These are phyloP conservation scores for Phytophthora rubi DNA, from an alignment of 352 stramenopile genomes.

Conservation along the genomic window DNA sequence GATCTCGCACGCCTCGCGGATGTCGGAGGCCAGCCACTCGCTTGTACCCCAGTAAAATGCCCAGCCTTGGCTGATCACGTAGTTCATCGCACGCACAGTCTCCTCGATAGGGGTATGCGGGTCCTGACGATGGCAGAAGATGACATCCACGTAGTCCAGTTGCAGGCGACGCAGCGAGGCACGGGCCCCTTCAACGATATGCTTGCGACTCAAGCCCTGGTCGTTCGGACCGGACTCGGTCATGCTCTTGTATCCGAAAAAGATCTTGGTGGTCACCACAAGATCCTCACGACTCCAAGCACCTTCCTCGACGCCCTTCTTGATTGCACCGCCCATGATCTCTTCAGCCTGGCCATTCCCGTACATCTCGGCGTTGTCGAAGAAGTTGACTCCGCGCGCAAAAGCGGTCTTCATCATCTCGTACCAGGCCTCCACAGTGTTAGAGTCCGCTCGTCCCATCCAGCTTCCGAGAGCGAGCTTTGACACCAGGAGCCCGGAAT, in stretches of 20 bases:
- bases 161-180: constrained; percentile 30
- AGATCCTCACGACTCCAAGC: constrained; percentile 32
- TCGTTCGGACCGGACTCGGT: constrained; percentile 24
- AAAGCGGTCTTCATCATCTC: neutral
- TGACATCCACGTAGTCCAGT: constrained; percentile 60
- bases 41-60: constrained; percentile 18
- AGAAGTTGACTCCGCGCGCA: neutral
- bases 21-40: constrained; percentile 11
- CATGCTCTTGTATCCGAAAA: constrained; percentile 21
- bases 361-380: constrained; percentile 19
- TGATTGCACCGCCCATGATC: constrained; percentile 37
- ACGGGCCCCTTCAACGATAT: constrained; percentile 59
- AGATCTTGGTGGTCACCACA: constrained; percentile 14
- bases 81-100: constrained; percentile 66
- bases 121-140: constrained; percentile 69
- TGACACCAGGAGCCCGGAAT: too few relatives aligned
- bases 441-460: too few relatives aligned
- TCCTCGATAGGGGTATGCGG: constrained; percentile 66
- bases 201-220: constrained; percentile 45
- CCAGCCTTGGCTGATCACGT: constrained; percentile 28
- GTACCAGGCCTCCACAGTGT: too few relatives aligned
- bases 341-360: constrained; percentile 13
- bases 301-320: constrained; percentile 36
- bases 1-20: constrained; percentile 11
- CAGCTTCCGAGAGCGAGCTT: too few relatives aligned